Base-by-base conservation (phyloP, 768 basidiomycete species). In the Dioszegia aurantiaca region DNA sequence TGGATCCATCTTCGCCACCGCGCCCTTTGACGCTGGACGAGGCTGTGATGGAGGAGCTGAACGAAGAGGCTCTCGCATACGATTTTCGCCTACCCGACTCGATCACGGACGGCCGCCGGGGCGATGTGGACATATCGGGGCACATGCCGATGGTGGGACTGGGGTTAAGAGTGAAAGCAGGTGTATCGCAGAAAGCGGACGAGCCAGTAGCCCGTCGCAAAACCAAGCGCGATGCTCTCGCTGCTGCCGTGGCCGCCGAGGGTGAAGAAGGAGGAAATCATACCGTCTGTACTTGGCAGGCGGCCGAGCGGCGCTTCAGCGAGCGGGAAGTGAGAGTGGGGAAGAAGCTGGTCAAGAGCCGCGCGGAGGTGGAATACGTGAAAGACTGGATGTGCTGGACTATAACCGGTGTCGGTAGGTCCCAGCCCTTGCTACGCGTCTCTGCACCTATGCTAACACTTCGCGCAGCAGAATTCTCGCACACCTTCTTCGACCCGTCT, bases 361-460 rank as follows among this genome's bases (percentile, higher is more conserved):
- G 16, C 4, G 59, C 58, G 12, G 44, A 53, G 4, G 86, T 84
- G 23, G 91, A 94, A 67, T 88, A 90, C 76, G 89, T 95, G 5
- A 91, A 95, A 73, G 92, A 95, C 73, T 93, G 90, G 80, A 79
- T 93, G 57, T 90, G 89, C 70, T 95, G 92, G 92, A 90, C 90
- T 12, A 92, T 95, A 66, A 90, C 91, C 63, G 90, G 92, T 37
- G 92, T 94, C 52, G 90, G 92, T 92, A 78, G 77, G 61, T 68
- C 21, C 21, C 14, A n/a, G 47, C 33, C 21, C 47, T 49, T 40
- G 21, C 41, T 27, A 5, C 17, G 28, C 24, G 47, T 36, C 58
- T 46, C 59, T 21, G 36, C 26, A 17, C 14, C 28, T 49, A 21
- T 30, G 24, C 33, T 33, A 6, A 6, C 8, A 33, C 33, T 14